Evolutionary conservation across 164 flowering plant species (phyloP), one percentile per base, ranked within the genome.

Genomic region (Nymphaea thermarum): DNA sequence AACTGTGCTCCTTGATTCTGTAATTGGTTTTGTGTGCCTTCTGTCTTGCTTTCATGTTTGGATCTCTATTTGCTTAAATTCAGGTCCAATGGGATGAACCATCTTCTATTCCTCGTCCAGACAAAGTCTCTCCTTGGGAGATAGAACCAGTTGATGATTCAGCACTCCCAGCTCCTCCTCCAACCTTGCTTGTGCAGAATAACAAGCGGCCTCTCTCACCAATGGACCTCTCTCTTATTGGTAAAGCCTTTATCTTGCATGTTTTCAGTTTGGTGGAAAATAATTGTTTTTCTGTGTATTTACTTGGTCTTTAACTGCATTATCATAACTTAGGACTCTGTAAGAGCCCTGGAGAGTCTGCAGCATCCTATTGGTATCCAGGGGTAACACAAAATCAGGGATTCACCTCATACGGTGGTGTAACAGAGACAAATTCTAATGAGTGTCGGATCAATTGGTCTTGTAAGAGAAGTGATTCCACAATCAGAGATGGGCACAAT

Each of bases 1-100:
- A 51, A 2, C 57, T 3, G 14, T 51, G 8, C 8, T 51, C 57
- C 57, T 51, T 5, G 14, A 8, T 51, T 51, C 57, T 15, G 14
- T 15, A 51, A 15, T 51, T 25, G 36, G 36, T 25, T 25, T 51
- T 51, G 7, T 51, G 57, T 51, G 57, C 57, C 8, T 51, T 51
- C 57, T 51, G 57, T 51, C 57, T 51, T 51, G 57, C 57, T 51
- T 51, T 51, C 57, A 51, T 51, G 36, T 51, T 51, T 51, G 57
- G 12, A 4, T 51, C 14, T 51, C 57, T 25, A 51, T 51, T 51
- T 51, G 57, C 57, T 51, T 25, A 51, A 51, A 51, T 51, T 44
- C 65, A 93, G 98, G 85, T 93, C 62, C 96, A 89, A 72, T 93
- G 98, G 98, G 98, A 93, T 77, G 97, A 93, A 73, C 83, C 85